These are phyloP conservation scores for Didymella pinodella DNA, from an alignment of 2,329 filamentous ascomycete genomes.

Conservation along the genomic window DNA sequence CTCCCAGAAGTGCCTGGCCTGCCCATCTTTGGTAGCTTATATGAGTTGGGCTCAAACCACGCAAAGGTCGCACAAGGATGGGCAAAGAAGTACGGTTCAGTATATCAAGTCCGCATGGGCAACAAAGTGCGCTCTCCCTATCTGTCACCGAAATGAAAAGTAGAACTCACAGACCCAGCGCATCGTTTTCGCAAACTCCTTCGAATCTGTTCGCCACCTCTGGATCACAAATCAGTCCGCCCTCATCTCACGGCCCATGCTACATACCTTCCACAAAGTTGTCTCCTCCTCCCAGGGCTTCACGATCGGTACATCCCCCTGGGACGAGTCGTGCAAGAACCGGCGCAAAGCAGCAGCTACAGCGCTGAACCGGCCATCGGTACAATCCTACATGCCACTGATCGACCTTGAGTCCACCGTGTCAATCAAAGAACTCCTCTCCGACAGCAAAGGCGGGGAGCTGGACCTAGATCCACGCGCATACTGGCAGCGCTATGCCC, in stretches of 20 bases:
- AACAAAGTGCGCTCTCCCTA: slow-evolving; percentile 61
- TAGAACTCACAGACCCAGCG: slow-evolving; percentile 54
- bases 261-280: slow-evolving; percentile 83
- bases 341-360: slow-evolving; percentile 81
- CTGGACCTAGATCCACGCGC: slow-evolving; percentile 73
- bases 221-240: slow-evolving; percentile 83
- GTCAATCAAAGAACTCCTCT: slow-evolving; percentile 75
- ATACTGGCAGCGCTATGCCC: slow-evolving; percentile 77
- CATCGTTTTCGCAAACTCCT: slow-evolving; percentile 80
- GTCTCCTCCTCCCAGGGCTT: slow-evolving; percentile 79
- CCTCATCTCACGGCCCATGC: slow-evolving; percentile 77
- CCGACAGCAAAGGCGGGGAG: slow-evolving; percentile 68
- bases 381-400: slow-evolving; percentile 82
- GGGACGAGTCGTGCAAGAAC: slow-evolving; percentile 81
- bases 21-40: slow-evolving; percentile 57
- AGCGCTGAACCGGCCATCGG: slow-evolving; percentile 76
- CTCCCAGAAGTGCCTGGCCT: slow-evolving; percentile 58
- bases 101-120: slow-evolving; percentile 65
- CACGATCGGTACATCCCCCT: slow-evolving; percentile 84
- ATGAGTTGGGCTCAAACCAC: slow-evolving; percentile 57
- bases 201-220: slow-evolving; percentile 74
- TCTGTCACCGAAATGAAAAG: neutral
- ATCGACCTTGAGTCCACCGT: slow-evolving; percentile 78
- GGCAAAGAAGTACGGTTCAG: slow-evolving; percentile 59
- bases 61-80: slow-evolving; percentile 57